Evolutionary conservation across 2,329 filamentous ascomycete species (phyloP), one percentile per base, ranked within the genome.

Genomic region (Emergomyces africanus): DNA sequence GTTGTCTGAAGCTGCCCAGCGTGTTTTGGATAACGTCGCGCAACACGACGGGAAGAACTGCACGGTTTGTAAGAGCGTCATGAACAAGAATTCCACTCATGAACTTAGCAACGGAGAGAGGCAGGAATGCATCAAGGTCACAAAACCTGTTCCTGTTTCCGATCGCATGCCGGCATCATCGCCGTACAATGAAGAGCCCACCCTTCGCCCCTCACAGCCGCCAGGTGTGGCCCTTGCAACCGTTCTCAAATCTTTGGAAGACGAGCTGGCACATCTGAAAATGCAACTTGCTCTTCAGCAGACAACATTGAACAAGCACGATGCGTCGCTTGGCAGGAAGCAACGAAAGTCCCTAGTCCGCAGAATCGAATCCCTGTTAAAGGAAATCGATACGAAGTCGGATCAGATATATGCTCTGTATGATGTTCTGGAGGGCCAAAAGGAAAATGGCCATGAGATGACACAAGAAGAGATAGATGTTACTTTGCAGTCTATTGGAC

Each of bases 341-440:
- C 82, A 85, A 65, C 82, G 88, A 61, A 81, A 84, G 61, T 73
- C 75, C 3, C 71, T 90, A 58, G 80, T 82, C 33, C 77, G 76
- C 33, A 81, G 80, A 59, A 85, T 92, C 41, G 79, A 84, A 61
- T 76, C 75, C 25, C 68, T 90, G 23, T 75, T 87, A 48, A 79
- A 79, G 61, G 79, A 81, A 57, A 81, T 90, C 28, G 86, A 90
- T 66, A 79, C 81, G 67, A 90, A 91, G 72, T 83, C 84, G 30
- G 86, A 88, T 62, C 87, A 91, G 71, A 85, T 95, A 48, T 95
- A 95, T 73, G 81, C 83, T 48, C 77, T 95, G 15, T 89, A 91
- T 66, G 90, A 95, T 70, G 89, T 94, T 0, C 78, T 94, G 0
- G 89, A 92, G 71, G 88, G 86, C 5, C 88, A 91, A 70, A 89